phyloP scores from a whole-genome alignment of 139 green algal genomes.

The Dunaliella sp. region DNA sequence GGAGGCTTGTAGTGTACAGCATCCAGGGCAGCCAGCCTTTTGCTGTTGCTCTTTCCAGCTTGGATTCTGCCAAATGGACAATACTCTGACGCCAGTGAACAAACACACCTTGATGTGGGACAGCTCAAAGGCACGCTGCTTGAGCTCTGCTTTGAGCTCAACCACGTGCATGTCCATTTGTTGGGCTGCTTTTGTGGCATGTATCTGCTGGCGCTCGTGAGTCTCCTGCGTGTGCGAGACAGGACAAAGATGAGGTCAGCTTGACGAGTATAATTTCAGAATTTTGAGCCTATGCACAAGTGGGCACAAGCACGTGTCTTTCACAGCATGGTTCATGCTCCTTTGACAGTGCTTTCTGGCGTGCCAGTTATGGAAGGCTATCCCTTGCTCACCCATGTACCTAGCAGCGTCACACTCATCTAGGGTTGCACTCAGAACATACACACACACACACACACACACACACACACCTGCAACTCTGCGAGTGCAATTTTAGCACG shows the following conservation, averaged over 20 bases:
- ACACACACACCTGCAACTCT: constrained; percentile 12
- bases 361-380: not conserved
- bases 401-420: not conserved
- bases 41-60: too few species aligned
- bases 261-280: too few species aligned
- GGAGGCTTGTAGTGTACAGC: too few species aligned
- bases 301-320: not conserved
- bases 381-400: not conserved
- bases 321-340: not conserved
- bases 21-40: too few species aligned
- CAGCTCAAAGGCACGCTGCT: constrained; percentile 47
- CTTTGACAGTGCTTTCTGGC: not conserved
- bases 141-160: constrained; percentile 42
- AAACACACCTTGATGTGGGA: constrained; percentile 39
- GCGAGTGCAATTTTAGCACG: constrained; percentile 29
- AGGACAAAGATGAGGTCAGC: too few species aligned
- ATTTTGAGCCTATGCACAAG: not conserved
- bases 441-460: not conserved
- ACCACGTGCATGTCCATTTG: constrained; percentile 37
- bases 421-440: not conserved
- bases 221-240: constrained; percentile 26
- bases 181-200: constrained; percentile 16
- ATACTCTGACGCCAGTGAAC: too few species aligned
- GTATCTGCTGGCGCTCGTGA: constrained; percentile 20
- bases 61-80: too few species aligned